Percentiles rank a stretch among this genome's conserved stretches.
These are phyloP conservation scores for Acanthamoeba healyi DNA, from an alignment of 208 protist species.

Conservation along the genomic window DNA sequence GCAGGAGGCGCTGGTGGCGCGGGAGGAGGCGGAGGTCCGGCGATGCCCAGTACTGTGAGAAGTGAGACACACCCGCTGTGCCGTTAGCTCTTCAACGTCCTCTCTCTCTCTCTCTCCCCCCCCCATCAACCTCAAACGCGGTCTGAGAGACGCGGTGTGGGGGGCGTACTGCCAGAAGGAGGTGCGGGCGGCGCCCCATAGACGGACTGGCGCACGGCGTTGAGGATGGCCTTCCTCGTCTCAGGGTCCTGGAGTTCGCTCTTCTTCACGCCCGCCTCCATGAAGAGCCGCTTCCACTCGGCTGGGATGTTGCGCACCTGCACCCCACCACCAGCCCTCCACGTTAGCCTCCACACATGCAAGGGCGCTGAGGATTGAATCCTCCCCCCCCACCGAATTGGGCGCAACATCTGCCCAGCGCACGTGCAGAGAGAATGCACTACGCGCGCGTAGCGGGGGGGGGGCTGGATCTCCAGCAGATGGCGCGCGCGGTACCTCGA, in stretches of 20 bases:
- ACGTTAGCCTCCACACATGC: not conserved
- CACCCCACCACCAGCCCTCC: not conserved
- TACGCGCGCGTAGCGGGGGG: too few relatives aligned
- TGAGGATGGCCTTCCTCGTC: conserved; percentile 48
- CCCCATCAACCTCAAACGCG: not conserved
- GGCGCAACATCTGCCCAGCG: too few relatives aligned
- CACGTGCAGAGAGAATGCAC: too few relatives aligned
- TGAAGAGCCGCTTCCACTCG: conserved; percentile 84
- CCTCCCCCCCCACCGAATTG: too few relatives aligned
- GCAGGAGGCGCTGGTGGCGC: not conserved
- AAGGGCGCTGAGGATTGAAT: not conserved
- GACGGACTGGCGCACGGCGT: conserved; percentile 42
- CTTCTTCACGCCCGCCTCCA: conserved; percentile 84
- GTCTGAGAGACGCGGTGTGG: not conserved
- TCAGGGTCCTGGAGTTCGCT: conserved; percentile 78
- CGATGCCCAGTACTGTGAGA: not conserved
- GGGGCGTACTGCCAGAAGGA: conserved; percentile 9
- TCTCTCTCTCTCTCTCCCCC: too few relatives aligned
- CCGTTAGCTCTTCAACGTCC: too few relatives aligned
- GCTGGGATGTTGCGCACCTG: conserved; percentile 77
- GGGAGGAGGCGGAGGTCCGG: not conserved
- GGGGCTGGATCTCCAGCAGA: not conserved
- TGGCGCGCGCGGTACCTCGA: conserved; percentile 45
- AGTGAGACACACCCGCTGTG: not conserved
- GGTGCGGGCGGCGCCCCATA: conserved; percentile 48